phyloP scores from a whole-genome alignment of 495 filamentous ascomycete genomes.

The Neurospora pannonica region DNA sequence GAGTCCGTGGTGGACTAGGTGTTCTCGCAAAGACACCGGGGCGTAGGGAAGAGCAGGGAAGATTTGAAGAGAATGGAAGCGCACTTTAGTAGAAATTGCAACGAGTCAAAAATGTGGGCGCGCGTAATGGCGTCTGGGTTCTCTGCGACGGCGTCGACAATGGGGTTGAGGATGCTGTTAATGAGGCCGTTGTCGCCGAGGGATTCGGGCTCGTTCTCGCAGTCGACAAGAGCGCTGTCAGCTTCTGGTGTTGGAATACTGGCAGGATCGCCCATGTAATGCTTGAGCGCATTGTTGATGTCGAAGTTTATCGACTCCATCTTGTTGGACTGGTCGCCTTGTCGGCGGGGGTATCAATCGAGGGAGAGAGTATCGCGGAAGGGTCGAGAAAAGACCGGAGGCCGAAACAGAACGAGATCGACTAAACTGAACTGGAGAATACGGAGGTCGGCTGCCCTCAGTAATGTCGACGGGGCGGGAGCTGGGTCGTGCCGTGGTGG shows the following conservation, averaged over 20 bases:
- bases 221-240: conserved; percentile 73
- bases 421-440: not conserved
- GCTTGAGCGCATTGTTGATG: conserved; percentile 89
- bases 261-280: conserved; percentile 86
- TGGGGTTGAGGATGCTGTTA: conserved; percentile 79
- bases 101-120: conserved; percentile 73
- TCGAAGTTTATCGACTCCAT: conserved; percentile 84
- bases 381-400: conserved; percentile 3
- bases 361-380: not conserved
- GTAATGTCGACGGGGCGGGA: not conserved
- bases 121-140: conserved; percentile 79
- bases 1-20: conserved; percentile 1
- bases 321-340: not conserved
- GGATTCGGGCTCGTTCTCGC: conserved; percentile 83
- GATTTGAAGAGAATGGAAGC: conserved; percentile 49
- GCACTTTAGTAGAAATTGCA: conserved; percentile 96
- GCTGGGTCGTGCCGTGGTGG: not conserved
- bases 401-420: not conserved
- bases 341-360: conserved; percentile 17
- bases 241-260: conserved; percentile 81
- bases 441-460: not conserved
- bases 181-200: conserved; percentile 63
- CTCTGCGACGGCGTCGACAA: conserved; percentile 86
- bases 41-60: conserved; percentile 1
- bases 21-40: not conserved